These are phyloP conservation scores for Leptographium radiaticola DNA, from an alignment of 2,329 filamentous ascomycete species.

Conservation along the genomic window DNA sequence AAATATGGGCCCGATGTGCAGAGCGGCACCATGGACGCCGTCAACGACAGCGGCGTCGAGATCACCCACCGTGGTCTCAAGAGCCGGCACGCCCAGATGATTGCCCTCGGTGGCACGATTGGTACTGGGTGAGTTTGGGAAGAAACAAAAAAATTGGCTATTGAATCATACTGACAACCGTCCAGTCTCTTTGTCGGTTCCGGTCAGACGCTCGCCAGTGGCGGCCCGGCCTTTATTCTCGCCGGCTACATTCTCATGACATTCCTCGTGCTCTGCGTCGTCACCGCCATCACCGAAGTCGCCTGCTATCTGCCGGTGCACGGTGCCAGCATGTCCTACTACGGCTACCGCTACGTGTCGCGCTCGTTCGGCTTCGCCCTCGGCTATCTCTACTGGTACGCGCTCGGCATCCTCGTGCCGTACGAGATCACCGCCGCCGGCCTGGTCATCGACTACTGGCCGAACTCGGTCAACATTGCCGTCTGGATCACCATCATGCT, in stretches of 20 bases:
- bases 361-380: conserved; percentile 31
- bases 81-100: conserved; percentile 35
- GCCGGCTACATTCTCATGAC: conserved; percentile 24
- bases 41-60: not conserved
- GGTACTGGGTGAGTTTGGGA: conserved; percentile 27
- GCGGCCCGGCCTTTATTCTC: conserved; percentile 10
- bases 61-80: conserved; percentile 18
- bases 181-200: conserved; percentile 18
- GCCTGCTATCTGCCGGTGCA: conserved; percentile 46
- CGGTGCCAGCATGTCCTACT: conserved; percentile 34
- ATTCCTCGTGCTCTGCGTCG: conserved; percentile 19
- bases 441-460: conserved; percentile 45
- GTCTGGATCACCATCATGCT: conserved; percentile 16
- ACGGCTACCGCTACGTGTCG: conserved; percentile 31
- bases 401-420: conserved; percentile 31
- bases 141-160: too few relatives aligned
- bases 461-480: conserved; percentile 35
- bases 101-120: conserved; percentile 31
- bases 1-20: not conserved
- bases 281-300: conserved; percentile 36
- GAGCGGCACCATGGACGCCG: not conserved
- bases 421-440: conserved; percentile 44
- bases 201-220: conserved; percentile 9
- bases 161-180: too few relatives aligned
- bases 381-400: conserved; percentile 36